Conservation (phyloP, 768 basidiomycete species). For the Hirschioporus abietinus region DNA sequence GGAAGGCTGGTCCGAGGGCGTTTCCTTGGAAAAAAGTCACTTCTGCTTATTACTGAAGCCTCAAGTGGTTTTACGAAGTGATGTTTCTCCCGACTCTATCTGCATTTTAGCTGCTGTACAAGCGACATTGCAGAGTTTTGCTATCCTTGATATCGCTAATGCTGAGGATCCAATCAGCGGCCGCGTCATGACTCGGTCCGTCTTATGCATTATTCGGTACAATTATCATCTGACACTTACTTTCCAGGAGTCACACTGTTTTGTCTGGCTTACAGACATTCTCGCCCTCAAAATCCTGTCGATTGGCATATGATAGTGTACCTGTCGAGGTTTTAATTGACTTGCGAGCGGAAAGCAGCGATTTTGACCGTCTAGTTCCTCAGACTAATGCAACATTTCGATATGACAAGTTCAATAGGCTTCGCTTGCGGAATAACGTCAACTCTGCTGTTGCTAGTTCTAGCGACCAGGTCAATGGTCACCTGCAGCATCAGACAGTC, state of each 20-base stretch:
- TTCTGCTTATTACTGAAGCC: slow-evolving; percentile 88
- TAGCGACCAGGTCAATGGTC: slow-evolving; percentile 37
- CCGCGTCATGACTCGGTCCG: slow-evolving; percentile 78
- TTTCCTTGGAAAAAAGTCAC: slow-evolving; percentile 63
- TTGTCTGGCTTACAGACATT: slow-evolving; percentile 85
- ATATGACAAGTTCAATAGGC: slow-evolving; percentile 92
- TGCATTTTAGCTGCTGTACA: slow-evolving; percentile 76
- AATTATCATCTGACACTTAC: slow-evolving; percentile 6
- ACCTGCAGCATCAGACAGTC: slow-evolving; percentile 64
- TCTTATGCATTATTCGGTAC: background rate
- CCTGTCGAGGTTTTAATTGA: slow-evolving; percentile 92
- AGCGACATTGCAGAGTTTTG: slow-evolving; percentile 71
- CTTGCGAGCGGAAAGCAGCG: slow-evolving; percentile 69
- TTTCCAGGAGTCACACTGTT: slow-evolving; percentile 64
- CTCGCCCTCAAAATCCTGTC: slow-evolving; percentile 46
- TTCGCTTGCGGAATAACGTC: slow-evolving; percentile 72
- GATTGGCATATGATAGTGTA: slow-evolving; percentile 32
- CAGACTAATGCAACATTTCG: slow-evolving; percentile 81
- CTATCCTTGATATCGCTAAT: slow-evolving; percentile 75
- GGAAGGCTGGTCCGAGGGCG: slow-evolving; percentile 67
- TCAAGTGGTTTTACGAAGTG: slow-evolving; percentile 75
- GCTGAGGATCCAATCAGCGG: slow-evolving; percentile 81
- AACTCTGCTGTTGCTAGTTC: slow-evolving; percentile 41
- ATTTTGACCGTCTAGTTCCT: slow-evolving; percentile 86
- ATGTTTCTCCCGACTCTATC: slow-evolving; percentile 47